These are phyloP conservation scores for Claviceps pazoutovae DNA, from an alignment of 2,329 filamentous ascomycete species.

Conservation along the genomic window DNA sequence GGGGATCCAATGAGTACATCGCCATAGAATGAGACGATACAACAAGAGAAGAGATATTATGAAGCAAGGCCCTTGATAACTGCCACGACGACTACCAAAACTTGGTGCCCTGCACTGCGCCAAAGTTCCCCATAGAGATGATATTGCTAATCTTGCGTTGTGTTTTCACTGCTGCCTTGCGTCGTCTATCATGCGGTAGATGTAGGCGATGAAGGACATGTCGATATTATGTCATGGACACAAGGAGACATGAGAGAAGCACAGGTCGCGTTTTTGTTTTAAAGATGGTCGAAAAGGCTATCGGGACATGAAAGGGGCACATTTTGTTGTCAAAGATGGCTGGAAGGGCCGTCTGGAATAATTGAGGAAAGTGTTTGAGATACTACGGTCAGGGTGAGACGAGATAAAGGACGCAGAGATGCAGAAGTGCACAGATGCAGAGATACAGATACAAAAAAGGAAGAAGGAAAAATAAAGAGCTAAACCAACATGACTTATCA, in stretches of 20 bases:
- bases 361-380: not conserved
- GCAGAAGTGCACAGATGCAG: not conserved
- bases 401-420: not conserved
- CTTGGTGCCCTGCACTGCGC: not conserved
- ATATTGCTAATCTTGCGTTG: not conserved
- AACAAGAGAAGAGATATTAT: slow-evolving; percentile 25
- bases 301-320: not conserved
- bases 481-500: not conserved
- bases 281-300: not conserved
- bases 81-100: slow-evolving; percentile 3
- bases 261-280: not conserved
- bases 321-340: not conserved
- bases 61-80: slow-evolving; percentile 36
- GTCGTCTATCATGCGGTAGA: not conserved
- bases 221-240: not conserved
- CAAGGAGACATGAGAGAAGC: not conserved
- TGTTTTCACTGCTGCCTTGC: not conserved
- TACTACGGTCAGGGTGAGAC: not conserved
- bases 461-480: not conserved
- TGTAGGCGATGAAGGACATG: not conserved
- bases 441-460: not conserved
- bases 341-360: not conserved
- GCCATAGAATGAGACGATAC: slow-evolving; percentile 35
- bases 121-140: not conserved
- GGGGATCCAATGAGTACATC: slow-evolving; percentile 53